Conservation (phyloP, 805 yeast genomes). For the Yarrowia phangngaensis region DNA sequence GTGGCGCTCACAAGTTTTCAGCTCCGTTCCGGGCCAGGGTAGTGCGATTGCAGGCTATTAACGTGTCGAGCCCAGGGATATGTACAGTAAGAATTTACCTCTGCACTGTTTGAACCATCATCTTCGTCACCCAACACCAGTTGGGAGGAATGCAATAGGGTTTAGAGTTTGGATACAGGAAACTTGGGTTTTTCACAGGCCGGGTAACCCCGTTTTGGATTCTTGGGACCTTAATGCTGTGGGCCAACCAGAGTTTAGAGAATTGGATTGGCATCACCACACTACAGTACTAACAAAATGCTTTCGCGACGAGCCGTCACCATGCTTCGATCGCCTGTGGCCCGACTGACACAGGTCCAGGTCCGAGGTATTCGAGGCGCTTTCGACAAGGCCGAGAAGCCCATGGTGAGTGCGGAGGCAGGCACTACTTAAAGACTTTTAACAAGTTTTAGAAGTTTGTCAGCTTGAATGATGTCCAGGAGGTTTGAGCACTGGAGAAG, state of each 20-base stretch:
- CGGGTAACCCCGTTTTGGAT: slow-evolving; percentile 15
- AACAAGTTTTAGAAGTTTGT: too few species aligned
- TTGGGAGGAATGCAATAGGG: background rate
- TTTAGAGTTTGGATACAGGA: slow-evolving; percentile 4
- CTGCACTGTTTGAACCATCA: slow-evolving; percentile 19
- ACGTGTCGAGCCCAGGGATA: slow-evolving; percentile 20
- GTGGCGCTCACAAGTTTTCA: slow-evolving; percentile 15
- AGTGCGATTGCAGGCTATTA: slow-evolving; percentile 7
- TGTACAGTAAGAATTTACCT: slow-evolving; percentile 24
- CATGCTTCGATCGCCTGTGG: slow-evolving; percentile 26
- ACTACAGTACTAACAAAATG: slow-evolving; percentile 25
- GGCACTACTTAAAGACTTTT: too few species aligned
- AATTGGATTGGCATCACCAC: slow-evolving; percentile 25
- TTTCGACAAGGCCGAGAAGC: slow-evolving; percentile 26
- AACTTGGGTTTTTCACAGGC: slow-evolving; percentile 6
- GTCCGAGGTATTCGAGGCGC: slow-evolving; percentile 21
- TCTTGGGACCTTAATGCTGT: slow-evolving; percentile 1
- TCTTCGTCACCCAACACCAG: slow-evolving; percentile 10
- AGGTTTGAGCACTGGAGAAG: too few species aligned
- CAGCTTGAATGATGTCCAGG: too few species aligned
- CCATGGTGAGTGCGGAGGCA: slow-evolving; percentile 27
- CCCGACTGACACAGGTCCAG: slow-evolving; percentile 26
- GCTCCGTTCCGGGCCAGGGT: slow-evolving; percentile 21
- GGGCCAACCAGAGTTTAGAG: slow-evolving; percentile 28
- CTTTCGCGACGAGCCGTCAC: slow-evolving; percentile 27